These are phyloP conservation scores for Cerrena zonata DNA, from an alignment of 1,284 basidiomycete species.

Conservation along the genomic window DNA sequence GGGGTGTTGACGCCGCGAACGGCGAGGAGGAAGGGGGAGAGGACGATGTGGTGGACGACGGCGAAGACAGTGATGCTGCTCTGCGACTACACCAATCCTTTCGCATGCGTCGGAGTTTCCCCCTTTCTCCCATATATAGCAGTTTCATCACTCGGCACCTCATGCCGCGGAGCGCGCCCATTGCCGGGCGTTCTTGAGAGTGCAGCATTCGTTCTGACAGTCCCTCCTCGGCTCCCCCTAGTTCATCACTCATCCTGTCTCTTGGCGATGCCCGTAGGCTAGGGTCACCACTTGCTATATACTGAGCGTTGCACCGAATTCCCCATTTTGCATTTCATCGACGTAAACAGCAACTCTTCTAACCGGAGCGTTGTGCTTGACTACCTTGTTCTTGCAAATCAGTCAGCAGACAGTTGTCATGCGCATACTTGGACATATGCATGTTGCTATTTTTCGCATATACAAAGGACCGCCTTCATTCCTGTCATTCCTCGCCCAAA, in stretches of 20 bases:
- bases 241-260: not conserved
- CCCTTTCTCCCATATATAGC: not conserved
- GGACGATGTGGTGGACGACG: constrained; percentile 1
- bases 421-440: no score
- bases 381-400: not conserved
- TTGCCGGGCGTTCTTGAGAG: not conserved
- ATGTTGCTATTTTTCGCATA: no score
- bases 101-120: not conserved
- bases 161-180: no score
- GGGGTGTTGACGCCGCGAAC: constrained; percentile 3
- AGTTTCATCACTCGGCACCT: not conserved
- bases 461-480: no score
- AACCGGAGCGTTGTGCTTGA: not conserved
- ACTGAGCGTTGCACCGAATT: not conserved
- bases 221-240: not conserved
- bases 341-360: not conserved
- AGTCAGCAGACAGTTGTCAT: not conserved
- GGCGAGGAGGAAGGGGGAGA: constrained; percentile 4
- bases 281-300: not conserved
- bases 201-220: not conserved
- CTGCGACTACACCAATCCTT: not conserved
- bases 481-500: no score
- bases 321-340: not conserved
- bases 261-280: not conserved
- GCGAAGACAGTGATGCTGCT: not conserved